phyloP scores from a whole-genome alignment of 495 filamentous ascomycete genomes.

The Echria macrotheca region DNA sequence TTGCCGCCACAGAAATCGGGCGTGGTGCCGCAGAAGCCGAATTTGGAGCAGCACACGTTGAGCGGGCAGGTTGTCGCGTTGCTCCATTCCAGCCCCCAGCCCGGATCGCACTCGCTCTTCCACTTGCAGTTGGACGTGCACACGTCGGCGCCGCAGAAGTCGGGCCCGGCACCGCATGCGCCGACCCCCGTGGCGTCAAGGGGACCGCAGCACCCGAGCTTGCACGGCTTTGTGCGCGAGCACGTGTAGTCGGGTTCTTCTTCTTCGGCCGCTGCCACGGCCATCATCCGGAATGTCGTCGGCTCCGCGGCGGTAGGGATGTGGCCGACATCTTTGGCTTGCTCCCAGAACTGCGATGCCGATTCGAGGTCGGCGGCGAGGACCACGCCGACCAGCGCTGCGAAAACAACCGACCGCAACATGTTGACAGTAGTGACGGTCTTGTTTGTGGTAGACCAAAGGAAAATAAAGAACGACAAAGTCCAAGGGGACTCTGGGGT shows the following conservation, averaged over 20 bases:
- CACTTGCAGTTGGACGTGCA: constrained; percentile 14
- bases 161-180: constrained; percentile 14
- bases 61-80: constrained; percentile 12
- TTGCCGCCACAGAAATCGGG: constrained; percentile 15
- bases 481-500: no score
- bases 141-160: constrained; percentile 13
- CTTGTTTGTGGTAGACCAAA: no score
- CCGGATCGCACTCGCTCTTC: constrained; percentile 21
- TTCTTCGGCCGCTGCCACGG: no score
- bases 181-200: constrained; percentile 4
- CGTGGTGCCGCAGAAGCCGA: constrained; percentile 26
- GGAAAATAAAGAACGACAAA: no score
- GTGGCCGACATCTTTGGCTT: no score
- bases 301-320: no score
- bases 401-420: no score
- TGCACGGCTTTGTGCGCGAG: constrained; percentile 7
- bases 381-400: no score
- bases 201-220: constrained; percentile 16
- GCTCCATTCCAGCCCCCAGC: constrained; percentile 15
- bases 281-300: no score
- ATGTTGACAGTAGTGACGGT: no score
- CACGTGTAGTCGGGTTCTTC: constrained; percentile 10
- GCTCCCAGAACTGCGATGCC: no score
- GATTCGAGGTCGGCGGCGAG: no score
- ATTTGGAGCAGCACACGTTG: constrained; percentile 23